phyloP scores from a whole-genome alignment of 1,139 yeast species.

The Taphrina deformans region DNA sequence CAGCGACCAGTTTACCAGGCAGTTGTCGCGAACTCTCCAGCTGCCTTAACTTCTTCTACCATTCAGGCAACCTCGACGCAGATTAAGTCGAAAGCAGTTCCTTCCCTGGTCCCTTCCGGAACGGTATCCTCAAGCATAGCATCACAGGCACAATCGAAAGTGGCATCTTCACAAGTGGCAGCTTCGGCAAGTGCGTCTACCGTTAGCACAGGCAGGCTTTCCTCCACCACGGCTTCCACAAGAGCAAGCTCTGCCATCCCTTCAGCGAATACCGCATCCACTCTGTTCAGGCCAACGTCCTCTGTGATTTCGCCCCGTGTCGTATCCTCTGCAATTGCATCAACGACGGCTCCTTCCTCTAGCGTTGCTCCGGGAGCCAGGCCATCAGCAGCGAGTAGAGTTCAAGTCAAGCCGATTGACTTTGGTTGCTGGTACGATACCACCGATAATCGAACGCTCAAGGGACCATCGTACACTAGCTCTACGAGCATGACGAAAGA shows the following conservation, averaged over 20 bases:
- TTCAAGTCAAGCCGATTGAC: conserved; percentile 3
- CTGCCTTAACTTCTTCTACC: neutral
- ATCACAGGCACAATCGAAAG: neutral
- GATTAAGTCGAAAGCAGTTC: too few relatives aligned
- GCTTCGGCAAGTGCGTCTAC: neutral
- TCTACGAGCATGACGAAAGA: conserved; percentile 19
- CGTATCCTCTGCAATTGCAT: neutral
- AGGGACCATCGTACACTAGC: conserved; percentile 11
- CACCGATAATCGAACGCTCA: conserved; percentile 15
- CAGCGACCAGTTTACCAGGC: neutral
- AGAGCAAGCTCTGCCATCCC: neutral
- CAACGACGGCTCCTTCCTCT: neutral
- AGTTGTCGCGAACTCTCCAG: neutral
- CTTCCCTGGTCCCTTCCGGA: too few relatives aligned
- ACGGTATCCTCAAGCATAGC: too few relatives aligned
- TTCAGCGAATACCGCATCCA: neutral
- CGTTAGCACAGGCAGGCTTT: too few relatives aligned
- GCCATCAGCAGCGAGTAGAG: neutral
- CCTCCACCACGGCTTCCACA: neutral
- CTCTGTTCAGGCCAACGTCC: neutral
- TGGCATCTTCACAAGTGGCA: neutral
- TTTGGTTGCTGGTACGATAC: conserved; percentile 31
- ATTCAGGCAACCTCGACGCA: neutral
- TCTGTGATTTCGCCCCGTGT: neutral
- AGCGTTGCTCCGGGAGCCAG: neutral